Evolutionary conservation across 75 land plant genomes (phyloP).

Genomic region (Selaginella moellendorffii): DNA sequence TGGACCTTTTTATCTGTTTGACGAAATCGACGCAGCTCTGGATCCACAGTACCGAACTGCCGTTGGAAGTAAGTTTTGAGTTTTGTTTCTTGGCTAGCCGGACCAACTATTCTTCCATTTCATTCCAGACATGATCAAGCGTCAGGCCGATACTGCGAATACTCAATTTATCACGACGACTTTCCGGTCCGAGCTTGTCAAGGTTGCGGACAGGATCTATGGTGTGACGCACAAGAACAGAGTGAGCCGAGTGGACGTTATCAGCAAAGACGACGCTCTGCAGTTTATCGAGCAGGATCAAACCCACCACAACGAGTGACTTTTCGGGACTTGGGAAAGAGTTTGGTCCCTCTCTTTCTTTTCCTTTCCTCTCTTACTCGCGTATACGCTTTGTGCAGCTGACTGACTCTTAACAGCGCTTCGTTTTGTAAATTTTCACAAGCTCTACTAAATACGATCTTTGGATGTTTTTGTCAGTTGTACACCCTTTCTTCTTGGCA

Average conservation of each 20-base stretch:
- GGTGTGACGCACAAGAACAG: slow-evolving; percentile 87
- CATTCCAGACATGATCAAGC: slow-evolving; percentile 81
- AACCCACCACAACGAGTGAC: slow-evolving; percentile 37
- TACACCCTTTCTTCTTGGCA: no score
- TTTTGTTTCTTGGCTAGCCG: neutral
- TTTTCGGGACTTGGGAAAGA: no score
- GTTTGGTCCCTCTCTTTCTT: no score
- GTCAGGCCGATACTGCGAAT: slow-evolving; percentile 74
- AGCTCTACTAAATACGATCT: no score
- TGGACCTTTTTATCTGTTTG: slow-evolving; percentile 96
- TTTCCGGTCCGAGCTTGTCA: slow-evolving; percentile 92
- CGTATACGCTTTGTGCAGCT: no score
- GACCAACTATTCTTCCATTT: neutral
- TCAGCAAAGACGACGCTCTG: slow-evolving; percentile 68
- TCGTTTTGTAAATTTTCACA: no score
- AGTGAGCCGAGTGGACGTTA: slow-evolving; percentile 82
- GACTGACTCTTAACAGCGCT: no score
- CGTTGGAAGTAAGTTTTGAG: slow-evolving; percentile 82
- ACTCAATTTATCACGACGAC: slow-evolving; percentile 98
- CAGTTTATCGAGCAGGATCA: slow-evolving; percentile 89
- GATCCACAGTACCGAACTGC: slow-evolving; percentile 99
- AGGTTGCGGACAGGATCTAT: slow-evolving; percentile 93
- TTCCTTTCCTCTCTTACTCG: no score
- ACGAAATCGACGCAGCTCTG: slow-evolving; percentile 97
- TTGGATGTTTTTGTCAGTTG: no score